These are phyloP conservation scores for Tylopilus sp. DNA, from an alignment of 1,284 basidiomycete genomes.

Conservation along the genomic window DNA sequence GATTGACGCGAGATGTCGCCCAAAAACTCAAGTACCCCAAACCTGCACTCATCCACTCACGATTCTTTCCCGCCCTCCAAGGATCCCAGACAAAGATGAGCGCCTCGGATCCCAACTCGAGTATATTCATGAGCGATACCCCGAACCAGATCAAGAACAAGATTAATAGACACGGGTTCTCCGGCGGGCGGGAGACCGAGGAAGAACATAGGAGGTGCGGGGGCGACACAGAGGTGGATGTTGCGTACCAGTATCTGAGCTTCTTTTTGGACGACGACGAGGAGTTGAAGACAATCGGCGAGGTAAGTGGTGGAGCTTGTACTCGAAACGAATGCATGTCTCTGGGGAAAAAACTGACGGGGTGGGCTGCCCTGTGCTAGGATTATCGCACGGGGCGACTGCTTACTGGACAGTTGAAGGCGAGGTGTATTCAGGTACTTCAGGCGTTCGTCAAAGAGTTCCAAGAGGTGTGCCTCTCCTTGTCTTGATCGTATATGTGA, in stretches of 20 bases:
- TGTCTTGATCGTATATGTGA: neutral
- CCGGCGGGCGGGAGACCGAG: slow-evolving; percentile 85
- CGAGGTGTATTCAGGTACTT: slow-evolving; percentile 78
- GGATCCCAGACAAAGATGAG: slow-evolving; percentile 99
- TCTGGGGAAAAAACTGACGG: neutral
- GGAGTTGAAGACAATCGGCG: slow-evolving; percentile 72
- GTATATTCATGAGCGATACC: slow-evolving; percentile 95
- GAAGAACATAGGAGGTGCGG: slow-evolving; percentile 89
- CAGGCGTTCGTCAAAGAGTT: slow-evolving; percentile 85
- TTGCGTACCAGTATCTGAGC: slow-evolving; percentile 92
- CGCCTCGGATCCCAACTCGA: slow-evolving; percentile 84
- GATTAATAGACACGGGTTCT: slow-evolving; percentile 90
- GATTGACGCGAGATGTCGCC: slow-evolving; percentile 93
- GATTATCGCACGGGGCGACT: slow-evolving; percentile 89
- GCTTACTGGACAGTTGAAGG: slow-evolving; percentile 91
- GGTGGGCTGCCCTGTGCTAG: slow-evolving; percentile 35
- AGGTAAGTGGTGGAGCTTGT: slow-evolving; percentile 44
- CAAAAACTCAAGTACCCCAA: slow-evolving; percentile 93
- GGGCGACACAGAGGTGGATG: slow-evolving; percentile 93
- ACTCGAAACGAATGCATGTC: neutral
- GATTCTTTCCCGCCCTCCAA: slow-evolving; percentile 98
- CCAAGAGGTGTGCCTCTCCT: slow-evolving; percentile 66
- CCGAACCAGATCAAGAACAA: slow-evolving; percentile 96
- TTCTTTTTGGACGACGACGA: slow-evolving; percentile 97
- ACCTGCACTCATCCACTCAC: slow-evolving; percentile 87